A percentile compares a stretch with the other conserved stretches of the same genome.
Evolutionary conservation across 2,329 filamentous ascomycete genomes (phyloP).

Genomic region (Fusarium clavum): DNA sequence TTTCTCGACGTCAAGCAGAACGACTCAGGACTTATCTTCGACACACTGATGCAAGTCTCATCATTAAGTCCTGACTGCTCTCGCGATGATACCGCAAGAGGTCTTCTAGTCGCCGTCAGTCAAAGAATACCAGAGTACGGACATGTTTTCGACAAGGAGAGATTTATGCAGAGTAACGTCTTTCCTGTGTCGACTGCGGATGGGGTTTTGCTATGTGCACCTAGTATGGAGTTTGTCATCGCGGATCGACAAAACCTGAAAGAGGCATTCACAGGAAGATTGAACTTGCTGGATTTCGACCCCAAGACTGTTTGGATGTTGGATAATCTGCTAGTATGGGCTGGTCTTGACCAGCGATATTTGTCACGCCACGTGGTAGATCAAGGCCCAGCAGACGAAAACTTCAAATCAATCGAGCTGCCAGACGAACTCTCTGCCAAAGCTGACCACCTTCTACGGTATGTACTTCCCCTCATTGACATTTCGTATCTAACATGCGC

Average conservation of each 20-base stretch:
- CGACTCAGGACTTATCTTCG: conserved; percentile 33
- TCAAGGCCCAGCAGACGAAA: conserved; percentile 6
- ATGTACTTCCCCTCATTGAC: fast-evolving
- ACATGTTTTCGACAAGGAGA: conserved; percentile 33
- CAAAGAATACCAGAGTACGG: conserved; percentile 34
- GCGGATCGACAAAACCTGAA: conserved; percentile 34
- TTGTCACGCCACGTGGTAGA: conserved; percentile 36
- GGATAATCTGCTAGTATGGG: conserved; percentile 34
- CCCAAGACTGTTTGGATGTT: conserved; percentile 38
- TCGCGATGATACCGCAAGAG: conserved; percentile 32
- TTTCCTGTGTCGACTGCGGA: conserved; percentile 32
- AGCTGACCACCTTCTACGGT: conserved; percentile 38
- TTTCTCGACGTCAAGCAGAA: conserved; percentile 34
- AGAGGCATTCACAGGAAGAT: conserved; percentile 31
- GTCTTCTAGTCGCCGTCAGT: conserved; percentile 32
- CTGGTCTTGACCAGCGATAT: conserved; percentile 38
- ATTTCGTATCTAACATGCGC: background rate
- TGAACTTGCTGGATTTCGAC: conserved; percentile 38
- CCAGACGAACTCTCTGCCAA: conserved; percentile 32
- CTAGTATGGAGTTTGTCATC: conserved; percentile 40
- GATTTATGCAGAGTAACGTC: conserved; percentile 23
- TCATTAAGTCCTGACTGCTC: conserved; percentile 26
- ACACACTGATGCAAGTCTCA: conserved; percentile 32
- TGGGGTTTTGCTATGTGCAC: conserved; percentile 31
- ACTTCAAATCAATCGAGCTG: conserved; percentile 35